phyloP scores from a whole-genome alignment of 495 filamentous ascomycete genomes.

The Aspergillus asperescens region DNA sequence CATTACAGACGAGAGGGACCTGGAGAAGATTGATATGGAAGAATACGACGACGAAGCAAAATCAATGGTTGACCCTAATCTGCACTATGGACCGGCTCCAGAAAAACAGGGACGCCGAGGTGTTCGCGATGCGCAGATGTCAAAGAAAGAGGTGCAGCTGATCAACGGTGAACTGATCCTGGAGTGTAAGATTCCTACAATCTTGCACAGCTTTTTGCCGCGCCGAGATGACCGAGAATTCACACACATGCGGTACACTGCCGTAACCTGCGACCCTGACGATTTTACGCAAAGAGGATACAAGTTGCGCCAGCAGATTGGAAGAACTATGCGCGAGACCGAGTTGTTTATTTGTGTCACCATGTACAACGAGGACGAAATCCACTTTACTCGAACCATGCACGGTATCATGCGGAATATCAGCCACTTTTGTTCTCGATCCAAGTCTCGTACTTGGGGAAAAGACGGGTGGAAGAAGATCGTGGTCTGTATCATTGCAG shows the following conservation, averaged over 20 bases:
- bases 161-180: constrained; percentile 97
- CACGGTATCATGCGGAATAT: constrained; percentile 99
- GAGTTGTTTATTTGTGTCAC: constrained; percentile 97
- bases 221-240: constrained; percentile 91
- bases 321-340: constrained; percentile 81
- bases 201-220: constrained; percentile 90
- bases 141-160: constrained; percentile 87
- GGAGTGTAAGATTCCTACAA: constrained; percentile 98
- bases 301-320: constrained; percentile 93
- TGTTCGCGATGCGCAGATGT: constrained; percentile 76
- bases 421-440: constrained; percentile 87
- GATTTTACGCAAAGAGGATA: constrained; percentile 86
- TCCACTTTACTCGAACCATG: constrained; percentile 95
- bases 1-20: constrained; percentile 51
- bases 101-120: constrained; percentile 81
- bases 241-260: constrained; percentile 99
- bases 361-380: constrained; percentile 98
- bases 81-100: constrained; percentile 84
- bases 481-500: constrained; percentile 91
- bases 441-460: constrained; percentile 92
- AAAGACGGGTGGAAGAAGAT: constrained; percentile 99
- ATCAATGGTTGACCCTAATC: constrained; percentile 38
- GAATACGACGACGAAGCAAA: constrained; percentile 40
- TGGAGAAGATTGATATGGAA: constrained; percentile 41
- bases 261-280: constrained; percentile 97